These are phyloP conservation scores for Solidago caesia DNA, from an alignment of 129 eudicot genomes.

Conservation along the genomic window DNA sequence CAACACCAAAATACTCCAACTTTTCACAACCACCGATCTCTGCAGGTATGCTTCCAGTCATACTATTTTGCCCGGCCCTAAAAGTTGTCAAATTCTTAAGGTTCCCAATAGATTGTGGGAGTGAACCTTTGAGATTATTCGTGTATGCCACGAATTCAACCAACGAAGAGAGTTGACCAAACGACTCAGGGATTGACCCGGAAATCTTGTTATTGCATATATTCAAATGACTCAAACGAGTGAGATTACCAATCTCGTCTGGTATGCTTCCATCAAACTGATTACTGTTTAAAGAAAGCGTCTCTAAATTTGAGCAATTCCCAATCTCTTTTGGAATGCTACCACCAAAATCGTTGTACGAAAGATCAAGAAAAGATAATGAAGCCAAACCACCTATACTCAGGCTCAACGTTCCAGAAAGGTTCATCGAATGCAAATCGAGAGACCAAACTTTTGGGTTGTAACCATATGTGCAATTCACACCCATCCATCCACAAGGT, in stretches of 20 bases:
- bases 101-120: constrained; percentile 74
- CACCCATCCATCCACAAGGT: constrained; percentile 89
- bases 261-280: constrained; percentile 69
- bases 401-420: constrained; percentile 73
- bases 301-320: constrained; percentile 49
- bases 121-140: constrained; percentile 57
- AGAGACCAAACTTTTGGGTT: constrained; percentile 54
- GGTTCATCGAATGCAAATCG: constrained; percentile 55
- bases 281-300: constrained; percentile 54
- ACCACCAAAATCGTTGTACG: constrained; percentile 55
- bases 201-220: constrained; percentile 79
- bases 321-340: constrained; percentile 71
- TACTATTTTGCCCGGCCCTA: constrained; percentile 76
- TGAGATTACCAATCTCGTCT: constrained; percentile 57
- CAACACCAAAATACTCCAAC: constrained; percentile 66
- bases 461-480: constrained; percentile 57
- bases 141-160: constrained; percentile 76
- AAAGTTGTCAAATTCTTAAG: constrained; percentile 58
- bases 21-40: constrained; percentile 64
- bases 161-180: constrained; percentile 67
- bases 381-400: constrained; percentile 56
- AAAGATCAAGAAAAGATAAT: constrained; percentile 56
- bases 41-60: constrained; percentile 73
- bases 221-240: constrained; percentile 46
- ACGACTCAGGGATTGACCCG: constrained; percentile 66